Conservation (phyloP, 768 basidiomycete species). For the Rhizopogon vinicolor region DNA sequence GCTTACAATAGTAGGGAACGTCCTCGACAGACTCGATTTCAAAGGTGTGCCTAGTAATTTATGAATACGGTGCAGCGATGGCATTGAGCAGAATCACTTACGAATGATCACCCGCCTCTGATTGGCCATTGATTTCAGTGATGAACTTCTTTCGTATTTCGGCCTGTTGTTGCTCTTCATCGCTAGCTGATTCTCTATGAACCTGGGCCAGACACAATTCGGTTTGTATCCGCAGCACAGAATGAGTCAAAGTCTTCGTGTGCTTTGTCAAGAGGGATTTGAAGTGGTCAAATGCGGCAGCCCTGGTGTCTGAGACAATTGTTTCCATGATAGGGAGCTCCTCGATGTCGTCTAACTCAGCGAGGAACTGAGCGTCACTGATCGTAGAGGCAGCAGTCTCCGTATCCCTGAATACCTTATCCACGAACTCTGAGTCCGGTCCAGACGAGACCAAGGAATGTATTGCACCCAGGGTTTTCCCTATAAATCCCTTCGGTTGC, state of each 20-base stretch:
- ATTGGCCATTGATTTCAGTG: conserved; percentile 11
- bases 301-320: neutral
- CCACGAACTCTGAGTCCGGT: neutral
- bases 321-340: neutral
- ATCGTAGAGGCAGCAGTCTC: neutral
- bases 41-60: conserved; percentile 4
- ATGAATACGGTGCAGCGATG: neutral
- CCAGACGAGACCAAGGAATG: neutral
- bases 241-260: neutral
- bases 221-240: conserved; percentile 9
- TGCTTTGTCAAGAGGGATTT: neutral
- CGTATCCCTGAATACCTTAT: conserved; percentile 4
- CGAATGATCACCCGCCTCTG: conserved; percentile 2
- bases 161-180: conserved; percentile 5
- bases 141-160: conserved; percentile 15
- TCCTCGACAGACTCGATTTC: neutral
- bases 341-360: conserved; percentile 2
- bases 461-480: neutral
- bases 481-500: neutral
- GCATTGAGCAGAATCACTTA: neutral
- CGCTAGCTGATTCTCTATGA: neutral
- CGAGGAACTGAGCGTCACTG: conserved; percentile 14
- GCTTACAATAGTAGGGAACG: neutral
- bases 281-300: neutral
- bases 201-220: neutral